These are phyloP conservation scores for Ceratocystis eucalypticola DNA, from an alignment of 2,329 filamentous ascomycete species.

Conservation along the genomic window DNA sequence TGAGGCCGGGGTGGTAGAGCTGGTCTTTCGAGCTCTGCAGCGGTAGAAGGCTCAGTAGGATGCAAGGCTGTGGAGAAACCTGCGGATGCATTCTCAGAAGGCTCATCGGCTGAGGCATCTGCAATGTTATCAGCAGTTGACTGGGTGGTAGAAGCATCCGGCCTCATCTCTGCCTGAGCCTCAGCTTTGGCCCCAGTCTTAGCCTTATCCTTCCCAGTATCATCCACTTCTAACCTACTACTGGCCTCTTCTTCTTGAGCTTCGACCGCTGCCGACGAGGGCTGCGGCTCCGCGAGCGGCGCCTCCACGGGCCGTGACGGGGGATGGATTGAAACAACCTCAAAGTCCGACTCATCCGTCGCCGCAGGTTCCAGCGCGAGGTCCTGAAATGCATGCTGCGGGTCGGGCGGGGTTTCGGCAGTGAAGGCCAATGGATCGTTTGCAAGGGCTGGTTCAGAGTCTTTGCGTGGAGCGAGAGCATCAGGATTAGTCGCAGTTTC, in stretches of 20 bases:
- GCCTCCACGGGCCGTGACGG: background rate
- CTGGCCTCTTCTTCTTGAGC: background rate
- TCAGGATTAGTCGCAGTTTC: background rate
- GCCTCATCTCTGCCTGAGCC: background rate
- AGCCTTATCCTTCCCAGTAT: background rate
- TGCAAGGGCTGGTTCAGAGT: background rate
- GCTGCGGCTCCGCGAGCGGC: background rate
- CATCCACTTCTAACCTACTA: background rate
- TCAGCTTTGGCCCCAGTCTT: background rate
- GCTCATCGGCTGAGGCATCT: background rate
- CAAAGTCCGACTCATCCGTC: conserved; percentile 18
- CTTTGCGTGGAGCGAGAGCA: background rate
- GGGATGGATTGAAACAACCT: conserved; percentile 10
- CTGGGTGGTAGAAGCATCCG: background rate
- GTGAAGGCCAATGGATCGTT: background rate
- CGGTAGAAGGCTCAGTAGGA: background rate
- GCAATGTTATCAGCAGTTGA: background rate
- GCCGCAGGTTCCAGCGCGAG: conserved; percentile 18
- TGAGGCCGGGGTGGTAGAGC: background rate
- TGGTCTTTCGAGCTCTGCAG: background rate
- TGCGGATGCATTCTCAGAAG: background rate
- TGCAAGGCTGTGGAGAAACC: background rate
- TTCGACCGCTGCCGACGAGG: background rate
- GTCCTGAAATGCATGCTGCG: conserved; percentile 9
- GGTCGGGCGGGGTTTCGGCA: conserved; percentile 11